Base-by-base conservation (phyloP, 73 alveolate genomes). In the Tetrahymena malaccensis region DNA sequence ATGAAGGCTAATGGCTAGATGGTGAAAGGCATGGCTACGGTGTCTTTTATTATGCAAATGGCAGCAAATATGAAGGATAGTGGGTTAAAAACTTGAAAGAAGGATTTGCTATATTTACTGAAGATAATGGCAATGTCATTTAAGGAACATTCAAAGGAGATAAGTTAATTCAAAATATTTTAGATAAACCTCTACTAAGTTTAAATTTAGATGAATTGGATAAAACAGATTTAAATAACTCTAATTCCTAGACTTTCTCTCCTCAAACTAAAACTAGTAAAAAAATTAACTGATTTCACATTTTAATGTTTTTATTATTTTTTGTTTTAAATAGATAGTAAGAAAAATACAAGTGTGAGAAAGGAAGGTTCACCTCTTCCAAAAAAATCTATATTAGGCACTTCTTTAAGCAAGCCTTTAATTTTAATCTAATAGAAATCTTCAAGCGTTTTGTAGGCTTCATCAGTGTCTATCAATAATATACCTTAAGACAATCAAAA, bases 1-100 rank as follows among this genome's bases (percentile, higher is more conserved):
- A 99, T 98, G 99, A 98, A 38, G 99, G 99, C 5, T 96, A 98
- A 70, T 99, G 99, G 99, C 98, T 96, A 85, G 96, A 96, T 96
- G 99, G 99, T 34, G 97, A 97, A 58, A 98, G 99, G 95, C 97
- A 99, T 96, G 99, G 99, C 34, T 98, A 98, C 93, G 99, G 99
- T 22, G 99, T 98, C 15, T 98, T 99, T 97, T 98, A 98, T 94
- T 98, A 98, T 96, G 97, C 99, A 3, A 98, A 98, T 97, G 99
- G 99, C 16, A 98, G 99, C 85, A 98, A 98, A 96, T 99, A 99
- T 96, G 99, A 98, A 97, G 99, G 99, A 34, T 98, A 98, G 94
- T 99, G 99, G 99, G 98, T 85, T 84, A 97, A 98, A 94, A 98
- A 99, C 96, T 97, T 98, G 34, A 99, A 99, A 96, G 96, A 97